Conservation (phyloP, 352 stramenopile species). For the Thalassiosira mediterranea region DNA sequence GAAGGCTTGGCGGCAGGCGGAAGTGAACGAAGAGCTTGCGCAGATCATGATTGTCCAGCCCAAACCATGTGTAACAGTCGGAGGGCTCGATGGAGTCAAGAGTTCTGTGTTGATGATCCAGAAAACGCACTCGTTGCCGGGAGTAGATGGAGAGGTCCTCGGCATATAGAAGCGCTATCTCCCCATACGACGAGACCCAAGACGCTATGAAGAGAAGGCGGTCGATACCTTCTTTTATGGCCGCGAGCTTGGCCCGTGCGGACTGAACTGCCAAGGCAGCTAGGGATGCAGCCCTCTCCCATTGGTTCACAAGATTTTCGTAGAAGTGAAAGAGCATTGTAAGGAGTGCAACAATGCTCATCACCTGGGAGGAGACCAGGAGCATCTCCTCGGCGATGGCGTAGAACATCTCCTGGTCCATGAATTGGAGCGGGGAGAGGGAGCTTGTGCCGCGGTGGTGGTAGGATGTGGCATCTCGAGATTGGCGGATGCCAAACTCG, state of each 20-base stretch:
- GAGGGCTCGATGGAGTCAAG: constrained; percentile 12
- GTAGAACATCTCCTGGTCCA: constrained; percentile 26
- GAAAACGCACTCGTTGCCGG: constrained; percentile 15
- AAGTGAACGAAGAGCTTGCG: constrained; percentile 13
- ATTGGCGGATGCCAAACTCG: background rate
- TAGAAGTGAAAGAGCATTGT: background rate
- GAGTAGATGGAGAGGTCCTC: constrained; percentile 40
- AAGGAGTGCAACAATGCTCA: background rate
- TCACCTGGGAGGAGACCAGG: background rate
- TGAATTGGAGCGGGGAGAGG: constrained; percentile 15
- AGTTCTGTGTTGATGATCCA: background rate
- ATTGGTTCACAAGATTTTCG: background rate
- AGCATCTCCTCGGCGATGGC: constrained; percentile 4
- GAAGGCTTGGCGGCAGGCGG: constrained; percentile 11
- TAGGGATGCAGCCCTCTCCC: background rate
- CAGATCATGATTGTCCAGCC: constrained; percentile 12
- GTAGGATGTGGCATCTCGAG: constrained; percentile 3
- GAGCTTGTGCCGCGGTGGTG: constrained; percentile 24
- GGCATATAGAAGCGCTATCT: constrained; percentile 35
- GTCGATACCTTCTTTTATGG: constrained; percentile 10
- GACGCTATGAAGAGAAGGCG: constrained; percentile 6
- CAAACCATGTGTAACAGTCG: constrained; percentile 29
- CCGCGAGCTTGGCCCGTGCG: background rate
- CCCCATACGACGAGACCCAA: constrained; percentile 30
- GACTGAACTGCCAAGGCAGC: background rate